Base-by-base conservation (phyloP, 441 rosid species). In the Pelargonium australe region DNA sequence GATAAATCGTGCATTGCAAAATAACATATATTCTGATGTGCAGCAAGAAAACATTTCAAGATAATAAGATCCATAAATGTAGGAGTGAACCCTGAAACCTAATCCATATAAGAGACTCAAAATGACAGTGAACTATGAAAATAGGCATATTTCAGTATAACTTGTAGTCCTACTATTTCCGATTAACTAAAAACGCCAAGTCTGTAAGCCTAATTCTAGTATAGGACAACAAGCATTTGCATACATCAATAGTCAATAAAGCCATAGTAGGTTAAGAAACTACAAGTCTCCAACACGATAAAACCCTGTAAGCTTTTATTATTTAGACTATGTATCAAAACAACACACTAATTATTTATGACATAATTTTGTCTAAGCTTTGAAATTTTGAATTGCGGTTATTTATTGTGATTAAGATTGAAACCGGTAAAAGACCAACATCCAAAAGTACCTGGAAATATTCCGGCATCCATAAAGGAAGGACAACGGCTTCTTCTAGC, bases 381-480 rank as follows among this genome's bases (percentile, higher is more conserved):
- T 37, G 5, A 37, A 37, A 37, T 37, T 37, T 10, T 47, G 53
- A 47, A 47, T 47, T 47, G 14, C 53, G 12, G 53, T 12, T 47
- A 1, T 9, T 12, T 47, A 47, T 47, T n/a, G 53, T 47, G 14
- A 47, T 10, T 10, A 47, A 47, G 14, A 47, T 10, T 47, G 8
- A 37, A 37, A 37, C 41, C 8, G 8, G 41, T 37, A 37, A 37
- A 37, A 37, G 41, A 37, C 41, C 14, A n/a, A 17, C 28, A 8
- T 57, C 62, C 19, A 72, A 69, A n/a, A 78, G 64, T 82, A 95
- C 99, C 97, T 92, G 98, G 82, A 95, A 95, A 82, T 95, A 95
- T 77, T 95, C 99, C 31, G 99, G 97, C 98, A 95, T 95, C 99
- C 98, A 95, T 74, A 95, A 71, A 75, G 99, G 98, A 87, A 95